These are phyloP conservation scores for Helenozyma baotianmanensis DNA, from an alignment of 805 yeast species.

Conservation along the genomic window DNA sequence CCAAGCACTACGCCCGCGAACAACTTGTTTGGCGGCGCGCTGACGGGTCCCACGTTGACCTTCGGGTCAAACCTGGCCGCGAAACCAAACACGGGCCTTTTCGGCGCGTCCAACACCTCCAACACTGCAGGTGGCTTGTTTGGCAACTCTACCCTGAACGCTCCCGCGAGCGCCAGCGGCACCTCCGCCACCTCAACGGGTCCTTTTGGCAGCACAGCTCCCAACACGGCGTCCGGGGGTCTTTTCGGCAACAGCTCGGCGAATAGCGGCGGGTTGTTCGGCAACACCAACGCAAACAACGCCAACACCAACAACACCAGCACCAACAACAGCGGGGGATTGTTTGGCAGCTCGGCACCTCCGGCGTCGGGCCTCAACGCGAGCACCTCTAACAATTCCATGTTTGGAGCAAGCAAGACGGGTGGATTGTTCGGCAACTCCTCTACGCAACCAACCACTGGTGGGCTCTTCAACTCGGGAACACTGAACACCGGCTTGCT, in stretches of 20 bases:
- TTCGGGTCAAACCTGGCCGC: too few species aligned
- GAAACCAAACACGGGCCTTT: slow-evolving; percentile 1
- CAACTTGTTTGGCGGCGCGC: too few species aligned
- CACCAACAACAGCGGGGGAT: slow-evolving; percentile 2
- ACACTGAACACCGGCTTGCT: slow-evolving; percentile 10
- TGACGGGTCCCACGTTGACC: too few species aligned
- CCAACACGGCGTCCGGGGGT: neutral
- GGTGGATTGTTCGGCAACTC: too few species aligned
- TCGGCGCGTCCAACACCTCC: slow-evolving; percentile 1
- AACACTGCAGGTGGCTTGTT: slow-evolving; percentile 2
- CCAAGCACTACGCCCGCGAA: too few species aligned
- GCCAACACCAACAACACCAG: slow-evolving; percentile 1
- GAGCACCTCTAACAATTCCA: too few species aligned
- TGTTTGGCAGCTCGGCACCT: slow-evolving; percentile 4
- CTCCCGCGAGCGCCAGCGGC: slow-evolving; percentile 3
- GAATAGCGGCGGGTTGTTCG: slow-evolving; percentile 3
- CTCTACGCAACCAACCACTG: too few species aligned
- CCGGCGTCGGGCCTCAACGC: too few species aligned
- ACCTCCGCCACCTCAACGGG: neutral
- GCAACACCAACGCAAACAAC: too few species aligned
- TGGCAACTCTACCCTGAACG: slow-evolving; percentile 1
- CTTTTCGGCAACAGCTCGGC: slow-evolving; percentile 1
- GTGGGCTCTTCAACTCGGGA: too few species aligned
- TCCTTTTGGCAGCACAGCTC: slow-evolving; percentile 1
- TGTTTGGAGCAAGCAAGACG: too few species aligned